Percentiles rank a stretch among this genome's conserved stretches.
Conservation (phyloP, 805 yeast genomes). For the Metschnikowia sp. region DNA sequence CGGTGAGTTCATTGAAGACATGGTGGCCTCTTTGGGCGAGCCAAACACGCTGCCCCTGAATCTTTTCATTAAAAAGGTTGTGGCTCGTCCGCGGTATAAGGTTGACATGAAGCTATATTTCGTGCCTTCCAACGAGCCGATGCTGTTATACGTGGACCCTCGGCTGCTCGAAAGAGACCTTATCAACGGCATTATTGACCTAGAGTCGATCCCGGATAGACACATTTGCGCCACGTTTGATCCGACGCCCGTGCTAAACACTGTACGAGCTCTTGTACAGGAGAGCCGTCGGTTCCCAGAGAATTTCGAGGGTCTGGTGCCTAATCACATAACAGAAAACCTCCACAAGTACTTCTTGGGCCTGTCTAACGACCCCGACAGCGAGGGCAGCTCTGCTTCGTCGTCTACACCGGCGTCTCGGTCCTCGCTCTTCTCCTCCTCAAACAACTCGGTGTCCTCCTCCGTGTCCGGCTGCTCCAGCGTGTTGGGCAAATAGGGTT, state of each 20-base stretch:
- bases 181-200: slow-evolving; percentile 45
- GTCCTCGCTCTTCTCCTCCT: slow-evolving; percentile 7
- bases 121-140: slow-evolving; percentile 38
- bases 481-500: background rate
- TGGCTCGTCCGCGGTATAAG: slow-evolving; percentile 62
- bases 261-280: slow-evolving; percentile 8
- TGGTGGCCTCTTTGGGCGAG: slow-evolving; percentile 37
- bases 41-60: slow-evolving; percentile 44
- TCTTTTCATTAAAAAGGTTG: slow-evolving; percentile 50
- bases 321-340: slow-evolving; percentile 16
- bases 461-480: slow-evolving; percentile 3
- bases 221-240: slow-evolving; percentile 17
- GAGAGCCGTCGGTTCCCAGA: slow-evolving; percentile 7
- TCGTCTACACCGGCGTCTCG: slow-evolving; percentile 7
- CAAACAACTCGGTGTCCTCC: slow-evolving; percentile 5
- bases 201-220: slow-evolving; percentile 20
- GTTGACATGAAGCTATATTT: slow-evolving; percentile 60
- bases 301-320: slow-evolving; percentile 7
- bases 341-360: slow-evolving; percentile 12
- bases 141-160: slow-evolving; percentile 45
- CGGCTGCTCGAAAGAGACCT: slow-evolving; percentile 52
- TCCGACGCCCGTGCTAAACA: slow-evolving; percentile 10
- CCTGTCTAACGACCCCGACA: slow-evolving; percentile 5
- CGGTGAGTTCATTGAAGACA: slow-evolving; percentile 37
- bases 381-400: slow-evolving; percentile 4